phyloP scores from a whole-genome alignment of 2,329 filamentous ascomycete genomes.

The Geosmithia putterillii region DNA sequence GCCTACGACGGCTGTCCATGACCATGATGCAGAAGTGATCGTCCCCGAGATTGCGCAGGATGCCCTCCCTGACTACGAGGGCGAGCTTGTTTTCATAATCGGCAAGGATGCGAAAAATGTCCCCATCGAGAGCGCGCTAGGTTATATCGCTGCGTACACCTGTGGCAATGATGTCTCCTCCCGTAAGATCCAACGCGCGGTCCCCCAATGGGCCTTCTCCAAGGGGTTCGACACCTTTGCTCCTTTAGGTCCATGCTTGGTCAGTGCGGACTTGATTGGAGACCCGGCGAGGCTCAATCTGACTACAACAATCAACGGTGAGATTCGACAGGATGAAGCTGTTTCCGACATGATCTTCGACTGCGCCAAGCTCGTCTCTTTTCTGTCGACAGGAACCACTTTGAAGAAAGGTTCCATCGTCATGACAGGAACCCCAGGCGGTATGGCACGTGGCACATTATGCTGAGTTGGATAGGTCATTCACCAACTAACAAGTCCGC shows the following conservation, averaged over 20 bases:
- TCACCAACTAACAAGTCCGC: not conserved
- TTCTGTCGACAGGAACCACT: conserved; percentile 27
- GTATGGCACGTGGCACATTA: conserved; percentile 6
- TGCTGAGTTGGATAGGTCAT: conserved; percentile 2
- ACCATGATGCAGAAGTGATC: conserved; percentile 21
- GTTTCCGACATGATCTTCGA: conserved; percentile 32
- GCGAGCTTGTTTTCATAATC: conserved; percentile 33
- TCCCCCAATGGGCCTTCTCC: conserved; percentile 44
- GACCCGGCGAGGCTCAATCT: conserved; percentile 30
- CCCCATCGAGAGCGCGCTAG: conserved; percentile 8
- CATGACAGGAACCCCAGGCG: conserved; percentile 32
- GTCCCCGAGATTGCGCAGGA: conserved; percentile 36
- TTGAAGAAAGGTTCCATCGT: conserved; percentile 28
- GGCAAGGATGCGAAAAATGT: conserved; percentile 25
- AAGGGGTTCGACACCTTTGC: conserved; percentile 46
- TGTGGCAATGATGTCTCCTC: conserved; percentile 42
- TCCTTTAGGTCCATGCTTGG: conserved; percentile 35
- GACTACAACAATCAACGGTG: conserved; percentile 32
- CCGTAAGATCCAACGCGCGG: conserved; percentile 38
- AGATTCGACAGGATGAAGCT: conserved; percentile 28
- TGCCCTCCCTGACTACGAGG: conserved; percentile 34
- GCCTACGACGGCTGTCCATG: conserved; percentile 23
- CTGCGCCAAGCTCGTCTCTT: conserved; percentile 20
- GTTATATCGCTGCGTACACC: conserved; percentile 41
- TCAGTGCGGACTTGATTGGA: conserved; percentile 24